Base-by-base conservation (phyloP, 1,139 yeast species). In the Suhomyces bolitotheri region DNA sequence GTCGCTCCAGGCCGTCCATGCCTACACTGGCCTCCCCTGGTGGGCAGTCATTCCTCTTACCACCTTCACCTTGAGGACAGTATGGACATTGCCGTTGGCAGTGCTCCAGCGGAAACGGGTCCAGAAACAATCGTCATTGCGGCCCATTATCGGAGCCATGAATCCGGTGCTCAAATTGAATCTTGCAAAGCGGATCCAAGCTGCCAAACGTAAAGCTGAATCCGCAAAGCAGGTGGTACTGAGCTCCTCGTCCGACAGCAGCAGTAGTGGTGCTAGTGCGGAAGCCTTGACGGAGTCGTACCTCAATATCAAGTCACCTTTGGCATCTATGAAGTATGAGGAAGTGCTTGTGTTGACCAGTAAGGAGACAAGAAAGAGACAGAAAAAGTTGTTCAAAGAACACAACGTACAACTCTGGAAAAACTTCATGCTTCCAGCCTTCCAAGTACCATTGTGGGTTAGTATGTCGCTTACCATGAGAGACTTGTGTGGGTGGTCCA, bases 401-500 rank as follows among this genome's bases (percentile, higher is more conserved):
- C 71, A 83, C 51, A 66, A 70, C 11, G 87, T 90, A 34, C 94
- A 86, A 51, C 58, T 82, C 38, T 90, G 95, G 90, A 89, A 88
- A 55, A 82, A 85, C 50, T 64, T 80, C 39, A 55, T 81, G 1
- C 53, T 86, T 30, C 97, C 97, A 0, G 65, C 80, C 1, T 77
- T 85, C 15, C 97, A 90, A 55, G 71, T 90, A 19, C 97, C 97
- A 0, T 58, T 89, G n/a, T 90, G 96, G 95, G 71, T 88, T 3
- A 69, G 82, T 2, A 71, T 88, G 72, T 82, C 94, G 7, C 65
- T 82, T 49, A 81, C 90, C 1, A 76, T 89, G 52, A 71, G 97
- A 45, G 77, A 82, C 34, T 64, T 87, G 48, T 80, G 89, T 31
- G 94, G 92, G 0, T 82, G 89, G 86, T 62, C 77, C 9, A 67